Evolutionary conservation across 352 stramenopile species (phyloP), one percentile per base, ranked within the genome.

Genomic region (Globisporangium apiculatum): DNA sequence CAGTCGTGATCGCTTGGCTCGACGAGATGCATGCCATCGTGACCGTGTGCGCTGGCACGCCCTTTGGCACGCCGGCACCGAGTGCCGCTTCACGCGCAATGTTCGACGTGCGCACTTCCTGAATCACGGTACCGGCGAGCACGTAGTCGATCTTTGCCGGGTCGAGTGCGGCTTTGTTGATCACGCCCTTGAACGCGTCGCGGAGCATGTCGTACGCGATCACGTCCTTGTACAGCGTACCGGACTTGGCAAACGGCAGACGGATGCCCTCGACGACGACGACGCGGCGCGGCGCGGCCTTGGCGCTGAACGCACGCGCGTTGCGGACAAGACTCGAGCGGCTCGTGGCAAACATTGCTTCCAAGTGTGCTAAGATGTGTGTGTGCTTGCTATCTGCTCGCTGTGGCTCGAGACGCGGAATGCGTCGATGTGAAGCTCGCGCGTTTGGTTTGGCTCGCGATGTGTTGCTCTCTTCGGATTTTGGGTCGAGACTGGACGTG

Each of bases 31-130:
- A 99, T 31, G 97, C 97, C 76, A 95, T 72, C 15, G 87, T 96
- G 42, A 99, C 90, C 12, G 97, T 99, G 77, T 99, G 95, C 17
- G 96, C 89, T 7, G 95, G 94, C 51, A 99, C 89, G 55, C 73
- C 58, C 64, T 96, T 90, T 40, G 97, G 96, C 56, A 99, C 87
- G 36, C 97, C 97, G 10, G 97, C 97, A 56, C 96, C 97, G 41
- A 99, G 92, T 40, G 92, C 90, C 10, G 96, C 94, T 60, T 98
- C 94, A 15, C 94, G 81, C 14, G 97, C 97, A 75, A 99, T 98
- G 80, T 99, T 99, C 60, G 83, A 96, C n/a, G 97, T 99, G 53
- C 87, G 79, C 24, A 97, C 91, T 69, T 98, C 96, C 76, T 98
- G 92, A 70, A 98, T 98, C 41, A 98, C 97, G 36, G 96, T 99